Evolutionary conservation across 2,329 filamentous ascomycete species (phyloP).

Genomic region (Fusarium setosum): DNA sequence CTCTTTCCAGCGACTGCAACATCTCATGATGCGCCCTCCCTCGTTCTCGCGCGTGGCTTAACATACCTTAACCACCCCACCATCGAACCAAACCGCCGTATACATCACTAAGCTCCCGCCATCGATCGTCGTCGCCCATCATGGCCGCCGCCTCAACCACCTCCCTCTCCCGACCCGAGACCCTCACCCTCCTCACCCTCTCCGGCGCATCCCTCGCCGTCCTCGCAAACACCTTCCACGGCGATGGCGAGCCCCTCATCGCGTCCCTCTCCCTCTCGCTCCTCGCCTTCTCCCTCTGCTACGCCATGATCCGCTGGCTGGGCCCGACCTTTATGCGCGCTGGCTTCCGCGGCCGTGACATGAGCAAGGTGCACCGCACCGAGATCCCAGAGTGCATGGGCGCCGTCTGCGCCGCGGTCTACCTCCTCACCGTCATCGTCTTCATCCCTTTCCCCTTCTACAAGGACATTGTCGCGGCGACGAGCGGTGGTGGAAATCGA

Average conservation of each 20-base stretch:
- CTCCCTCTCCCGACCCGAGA: slow-evolving; percentile 63
- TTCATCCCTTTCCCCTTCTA: slow-evolving; percentile 99
- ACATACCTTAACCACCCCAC: background rate
- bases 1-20: background rate
- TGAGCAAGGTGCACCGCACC: slow-evolving; percentile 75
- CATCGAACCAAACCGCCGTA: background rate
- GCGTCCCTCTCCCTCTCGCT: slow-evolving; percentile 89
- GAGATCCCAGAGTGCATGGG: slow-evolving; percentile 98
- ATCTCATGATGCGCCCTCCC: slow-evolving; percentile 30
- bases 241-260: slow-evolving; percentile 88
- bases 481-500: slow-evolving; percentile 90
- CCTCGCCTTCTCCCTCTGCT: slow-evolving; percentile 84
- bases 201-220: slow-evolving; percentile 77
- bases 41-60: slow-evolving; percentile 6
- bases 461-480: slow-evolving; percentile 96
- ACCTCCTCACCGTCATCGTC: slow-evolving; percentile 86
- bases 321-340: slow-evolving; percentile 89
- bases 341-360: slow-evolving; percentile 89
- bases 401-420: slow-evolving; percentile 90
- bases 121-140: slow-evolving; percentile 30
- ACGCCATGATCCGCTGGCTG: slow-evolving; percentile 92
- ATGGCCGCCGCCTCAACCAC: slow-evolving; percentile 46
- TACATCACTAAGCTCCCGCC: background rate
- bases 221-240: slow-evolving; percentile 83
- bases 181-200: slow-evolving; percentile 69